Base-by-base conservation (phyloP, 2,329 filamentous ascomycete species). In the Thielaviopsis ethacetica region DNA sequence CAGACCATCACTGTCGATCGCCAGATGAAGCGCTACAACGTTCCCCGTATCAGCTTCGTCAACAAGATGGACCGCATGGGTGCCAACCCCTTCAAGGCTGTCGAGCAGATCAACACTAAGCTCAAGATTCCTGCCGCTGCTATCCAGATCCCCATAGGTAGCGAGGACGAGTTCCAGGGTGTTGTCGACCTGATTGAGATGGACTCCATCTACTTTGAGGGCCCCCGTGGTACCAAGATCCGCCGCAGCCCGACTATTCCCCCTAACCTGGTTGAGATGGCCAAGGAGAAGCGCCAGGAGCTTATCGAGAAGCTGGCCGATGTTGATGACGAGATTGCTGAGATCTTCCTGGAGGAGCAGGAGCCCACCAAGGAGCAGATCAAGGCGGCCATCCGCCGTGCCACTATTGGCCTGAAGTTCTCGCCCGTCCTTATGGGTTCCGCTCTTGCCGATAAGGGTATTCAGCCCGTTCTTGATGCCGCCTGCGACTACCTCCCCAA, bases 41-140 rank as follows among this genome's bases (percentile, higher is more conserved):
- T 98, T 63, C 93, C 93, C 62, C 82, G 93, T 66, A 84, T 98
- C 70, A 95, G 88, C 58, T 98, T 98, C 68, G 83, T 98, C 70
- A 98, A 98, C 77, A 98, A 98, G 79, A 97, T 98, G 91, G 93
- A 98, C 69, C 86, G 93, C 64, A 96, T 96, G 86, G 93, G 93
- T 62, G 88, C 93, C 64, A 97, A 98, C 70, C 93, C 93, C 9
- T 98, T 91, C 83, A 96, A 95, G 74, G 91, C 90, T 9, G 84
- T 98, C 60, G 91, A 98, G 49, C 91, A 96, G 74, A 97, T 98
- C 77, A 96, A 95, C 75, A 81, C 84, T 67, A 98, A 98, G 75
- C 81, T 98, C 63, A 91, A 91, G 74, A 85, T 97, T 57, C 84
- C 88, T 34, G 93, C 93, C 38, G 93, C 93, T 13, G 93, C 93